Conservation (phyloP, 2,329 filamentous ascomycete genomes). For the Chalara sp. region DNA sequence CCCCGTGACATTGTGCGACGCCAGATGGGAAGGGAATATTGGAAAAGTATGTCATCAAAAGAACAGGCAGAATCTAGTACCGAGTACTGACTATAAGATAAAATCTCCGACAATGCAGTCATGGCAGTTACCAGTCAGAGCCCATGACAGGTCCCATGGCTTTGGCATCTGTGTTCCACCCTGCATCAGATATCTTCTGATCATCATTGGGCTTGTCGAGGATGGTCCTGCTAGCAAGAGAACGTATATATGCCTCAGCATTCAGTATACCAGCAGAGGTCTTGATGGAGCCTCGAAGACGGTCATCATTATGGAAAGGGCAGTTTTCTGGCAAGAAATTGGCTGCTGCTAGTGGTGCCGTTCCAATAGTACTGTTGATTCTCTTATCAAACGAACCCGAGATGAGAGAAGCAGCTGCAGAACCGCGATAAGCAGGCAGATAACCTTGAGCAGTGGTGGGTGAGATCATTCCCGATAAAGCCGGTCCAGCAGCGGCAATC, state of each 20-base stretch:
- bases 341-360: background rate
- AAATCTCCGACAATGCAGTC: too few species aligned
- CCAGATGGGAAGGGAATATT: too few species aligned
- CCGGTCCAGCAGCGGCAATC: conserved; percentile 17
- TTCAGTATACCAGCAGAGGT: conserved; percentile 8
- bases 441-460: conserved; percentile 26
- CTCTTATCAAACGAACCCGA: conserved; percentile 6
- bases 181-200: conserved; percentile 9
- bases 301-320: conserved; percentile 9
- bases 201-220: conserved; percentile 6
- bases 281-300: background rate
- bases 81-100: too few species aligned
- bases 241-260: conserved; percentile 20
- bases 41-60: too few species aligned
- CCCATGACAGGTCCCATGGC: conserved; percentile 11
- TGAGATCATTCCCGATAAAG: conserved; percentile 20
- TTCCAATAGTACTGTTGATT: background rate
- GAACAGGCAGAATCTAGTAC: too few species aligned
- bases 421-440: conserved; percentile 26
- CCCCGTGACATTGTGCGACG: too few species aligned
- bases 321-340: conserved; percentile 15
- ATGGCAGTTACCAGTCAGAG: conserved; percentile 12
- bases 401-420: conserved; percentile 25
- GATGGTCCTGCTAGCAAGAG: conserved; percentile 15
- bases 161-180: conserved; percentile 13